Base-by-base conservation (phyloP, 148 eudicot species). In the Nepenthes mirabilis region DNA sequence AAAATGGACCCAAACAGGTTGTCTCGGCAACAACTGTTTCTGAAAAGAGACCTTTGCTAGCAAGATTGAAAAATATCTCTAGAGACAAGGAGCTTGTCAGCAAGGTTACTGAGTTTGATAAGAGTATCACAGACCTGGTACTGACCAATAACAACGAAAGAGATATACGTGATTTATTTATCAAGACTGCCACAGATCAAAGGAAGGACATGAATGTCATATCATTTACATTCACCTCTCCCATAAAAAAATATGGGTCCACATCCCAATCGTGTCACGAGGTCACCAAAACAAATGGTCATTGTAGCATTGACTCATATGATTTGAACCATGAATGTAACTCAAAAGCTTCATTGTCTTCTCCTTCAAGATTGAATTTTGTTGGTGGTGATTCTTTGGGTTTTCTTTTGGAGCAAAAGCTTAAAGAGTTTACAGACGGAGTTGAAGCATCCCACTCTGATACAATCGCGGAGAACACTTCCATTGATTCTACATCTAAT, bases 191-290 rank as follows among this genome's bases (percentile, higher is more conserved):
- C 55, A 64, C 62, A 68, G 70, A 68, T 61, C 79, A 76, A 34
- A 69, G 69, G 82, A 80, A 73, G 75, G 80, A 65, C 67, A 77
- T 80, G 76, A 95, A 93, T 79, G 91, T 93, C 49, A 84, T 93
- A 62, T 93, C 98, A 2, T 93, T 93, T 77, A 93, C 95, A 34
- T 93, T 93, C 58, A 86, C 88, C 11, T 93, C 98, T 51, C 98
- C 98, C 14, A 84, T 88, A 34, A 91, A 88, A 64, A 88, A 79
- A 65, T 14, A 87, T 36, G 61, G 43, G 8, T 47, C 68, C 48
- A 80, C 69, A 36, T 73, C 82, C 1, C 72, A 33, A 49, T 60
- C 80, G 61, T 65, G 80, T 57, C 48, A 62, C 58, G 79, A 77
- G 61, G 55, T 51, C 67, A 66, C 34, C 34, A 79, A 66, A 60